Percentiles rank a stretch among this genome's conserved stretches.
These are phyloP conservation scores for Chenopodium quinoa DNA, from an alignment of 148 eudicot genomes.

Conservation along the genomic window DNA sequence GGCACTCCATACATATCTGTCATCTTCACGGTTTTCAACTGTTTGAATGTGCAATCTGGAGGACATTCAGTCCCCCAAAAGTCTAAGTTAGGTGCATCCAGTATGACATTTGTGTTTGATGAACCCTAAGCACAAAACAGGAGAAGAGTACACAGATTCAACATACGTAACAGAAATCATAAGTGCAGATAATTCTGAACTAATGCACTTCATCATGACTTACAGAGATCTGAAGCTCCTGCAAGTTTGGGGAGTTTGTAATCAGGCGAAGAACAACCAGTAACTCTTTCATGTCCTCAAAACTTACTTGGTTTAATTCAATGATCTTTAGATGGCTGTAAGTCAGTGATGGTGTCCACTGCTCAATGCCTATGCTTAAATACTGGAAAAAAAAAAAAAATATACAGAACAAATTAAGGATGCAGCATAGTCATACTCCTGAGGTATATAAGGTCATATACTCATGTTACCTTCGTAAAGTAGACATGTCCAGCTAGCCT, in stretches of 20 bases:
- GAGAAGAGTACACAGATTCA: constrained; percentile 2
- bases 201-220: constrained; percentile 32
- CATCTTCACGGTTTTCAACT: constrained; percentile 63
- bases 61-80: constrained; percentile 61
- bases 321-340: constrained; percentile 56
- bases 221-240: constrained; percentile 88
- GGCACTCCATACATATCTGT: constrained; percentile 71
- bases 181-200: not conserved
- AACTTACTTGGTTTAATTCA: constrained; percentile 80
- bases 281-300: constrained; percentile 88
- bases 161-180: not conserved
- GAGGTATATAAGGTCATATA: not conserved
- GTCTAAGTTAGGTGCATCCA: constrained; percentile 51
- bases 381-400: constrained; percentile 42
- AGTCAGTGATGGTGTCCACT: constrained; percentile 38
- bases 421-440: constrained; percentile 6
- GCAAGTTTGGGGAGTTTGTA: constrained; percentile 65
- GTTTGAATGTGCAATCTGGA: constrained; percentile 45
- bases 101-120: constrained; percentile 48
- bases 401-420: constrained; percentile 5
- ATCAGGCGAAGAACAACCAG: constrained; percentile 78
- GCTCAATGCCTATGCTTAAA: constrained; percentile 76
- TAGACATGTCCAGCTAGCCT: constrained; percentile 65
- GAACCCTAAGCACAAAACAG: constrained; percentile 50
- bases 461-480: constrained; percentile 63